Conservation (phyloP, 2,329 filamentous ascomycete species). For the Neurospora sp. region DNA sequence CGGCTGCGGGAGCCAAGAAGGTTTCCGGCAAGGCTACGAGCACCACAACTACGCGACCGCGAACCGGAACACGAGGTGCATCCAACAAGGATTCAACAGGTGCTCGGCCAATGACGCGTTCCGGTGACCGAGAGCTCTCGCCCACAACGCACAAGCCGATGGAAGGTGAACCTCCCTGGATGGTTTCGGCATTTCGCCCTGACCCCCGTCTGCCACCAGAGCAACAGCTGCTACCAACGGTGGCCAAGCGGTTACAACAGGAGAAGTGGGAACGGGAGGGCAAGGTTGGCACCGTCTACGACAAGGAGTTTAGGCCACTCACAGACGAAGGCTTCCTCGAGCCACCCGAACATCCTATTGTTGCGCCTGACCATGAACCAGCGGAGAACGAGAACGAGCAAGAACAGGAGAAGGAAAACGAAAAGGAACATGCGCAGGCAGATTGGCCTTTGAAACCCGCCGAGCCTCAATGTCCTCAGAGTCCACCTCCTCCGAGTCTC, state of each 20-base stretch:
- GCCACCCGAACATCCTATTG: slow-evolving; percentile 27
- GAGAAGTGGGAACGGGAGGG: slow-evolving; percentile 93
- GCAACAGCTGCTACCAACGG: slow-evolving; percentile 89
- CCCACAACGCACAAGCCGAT: slow-evolving; percentile 53
- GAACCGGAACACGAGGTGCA: slow-evolving; percentile 45
- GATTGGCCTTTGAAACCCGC: slow-evolving; percentile 50
- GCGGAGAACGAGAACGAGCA: slow-evolving; percentile 22
- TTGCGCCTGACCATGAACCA: slow-evolving; percentile 14
- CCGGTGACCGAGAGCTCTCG: slow-evolving; percentile 46
- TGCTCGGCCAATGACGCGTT: slow-evolving; percentile 51
- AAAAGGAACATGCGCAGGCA: not conserved
- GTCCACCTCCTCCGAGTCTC: not conserved
- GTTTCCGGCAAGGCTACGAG: slow-evolving; percentile 32
- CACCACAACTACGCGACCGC: slow-evolving; percentile 41
- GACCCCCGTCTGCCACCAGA: slow-evolving; percentile 90
- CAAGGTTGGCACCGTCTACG: slow-evolving; percentile 75
- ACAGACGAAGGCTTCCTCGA: slow-evolving; percentile 52
- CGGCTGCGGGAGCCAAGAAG: slow-evolving; percentile 31
- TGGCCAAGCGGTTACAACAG: slow-evolving; percentile 82
- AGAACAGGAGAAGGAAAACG: slow-evolving; percentile 23
- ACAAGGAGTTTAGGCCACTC: slow-evolving; percentile 77
- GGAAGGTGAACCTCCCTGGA: slow-evolving; percentile 93
- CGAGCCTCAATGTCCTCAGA: slow-evolving; percentile 27
- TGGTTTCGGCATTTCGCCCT: slow-evolving; percentile 89
- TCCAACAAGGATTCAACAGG: slow-evolving; percentile 36